Evolutionary conservation across 169 alveolate genomes (phyloP).

Genomic region (Plasmodium vinckei): DNA sequence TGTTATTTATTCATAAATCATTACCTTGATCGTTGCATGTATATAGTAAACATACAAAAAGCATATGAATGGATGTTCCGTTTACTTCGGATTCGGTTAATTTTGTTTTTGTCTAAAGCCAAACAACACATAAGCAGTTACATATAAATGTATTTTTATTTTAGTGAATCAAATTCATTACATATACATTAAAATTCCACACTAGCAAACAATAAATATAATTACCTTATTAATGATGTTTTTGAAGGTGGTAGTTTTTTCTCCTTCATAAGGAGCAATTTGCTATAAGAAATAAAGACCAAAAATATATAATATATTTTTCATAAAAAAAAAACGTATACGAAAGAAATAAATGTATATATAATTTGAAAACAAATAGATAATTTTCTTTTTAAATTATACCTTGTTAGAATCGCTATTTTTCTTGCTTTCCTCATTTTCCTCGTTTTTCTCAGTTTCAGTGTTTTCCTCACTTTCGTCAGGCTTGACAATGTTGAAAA

Average conservation of each 20-base stretch:
- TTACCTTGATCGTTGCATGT: constrained; percentile 76
- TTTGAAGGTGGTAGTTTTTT: constrained; percentile 60
- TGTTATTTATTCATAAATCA: neutral
- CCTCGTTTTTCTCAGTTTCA: neutral
- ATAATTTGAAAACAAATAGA: no score
- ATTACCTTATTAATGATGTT: constrained; percentile 44
- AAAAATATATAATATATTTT: neutral
- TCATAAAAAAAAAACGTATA: neutral
- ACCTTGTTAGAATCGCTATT: neutral
- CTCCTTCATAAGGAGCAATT: constrained; percentile 60
- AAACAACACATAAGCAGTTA: neutral
- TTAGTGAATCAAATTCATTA: neutral
- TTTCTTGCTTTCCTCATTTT: neutral
- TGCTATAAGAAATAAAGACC: constrained; percentile 5
- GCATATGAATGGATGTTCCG: constrained; percentile 67
- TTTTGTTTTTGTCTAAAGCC: constrained; percentile 33
- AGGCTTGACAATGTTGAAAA: constrained; percentile 62
- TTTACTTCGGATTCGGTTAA: constrained; percentile 47
- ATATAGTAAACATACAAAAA: constrained; percentile 58
- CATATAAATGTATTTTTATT: neutral
- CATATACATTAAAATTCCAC: constrained; percentile 3
- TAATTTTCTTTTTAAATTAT: no score
- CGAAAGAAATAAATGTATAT: no score
- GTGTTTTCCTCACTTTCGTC: constrained; percentile 17
- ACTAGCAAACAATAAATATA: neutral